Evolutionary conservation across 2,329 filamentous ascomycete species (phyloP).

Genomic region (Clarireedia hainanense): DNA sequence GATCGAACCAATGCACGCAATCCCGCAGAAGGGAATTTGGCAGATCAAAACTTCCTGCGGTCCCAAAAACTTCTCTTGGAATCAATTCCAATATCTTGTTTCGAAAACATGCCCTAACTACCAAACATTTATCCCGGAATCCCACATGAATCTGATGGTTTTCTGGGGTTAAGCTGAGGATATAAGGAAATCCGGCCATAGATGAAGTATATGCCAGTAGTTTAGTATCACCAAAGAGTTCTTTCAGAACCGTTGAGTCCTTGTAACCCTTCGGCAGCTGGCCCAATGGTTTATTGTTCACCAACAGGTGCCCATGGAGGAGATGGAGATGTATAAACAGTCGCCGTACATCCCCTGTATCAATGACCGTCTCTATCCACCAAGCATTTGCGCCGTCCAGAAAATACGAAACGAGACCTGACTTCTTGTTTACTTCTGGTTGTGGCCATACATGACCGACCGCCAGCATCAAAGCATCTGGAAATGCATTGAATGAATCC

Average conservation of each 20-base stretch:
- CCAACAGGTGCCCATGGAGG: conserved; percentile 39
- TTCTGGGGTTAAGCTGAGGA: conserved; percentile 28
- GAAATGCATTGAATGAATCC: conserved; percentile 28
- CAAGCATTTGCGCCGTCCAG: conserved; percentile 22
- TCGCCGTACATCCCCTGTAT: conserved; percentile 24
- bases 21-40: conserved; percentile 41
- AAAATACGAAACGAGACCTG: conserved; percentile 22
- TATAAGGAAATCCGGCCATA: conserved; percentile 45
- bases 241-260: conserved; percentile 34
- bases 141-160: conserved; percentile 48
- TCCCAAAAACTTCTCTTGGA: conserved; percentile 28
- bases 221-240: conserved; percentile 46
- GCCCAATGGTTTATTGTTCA: conserved; percentile 41
- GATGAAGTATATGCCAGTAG: conserved; percentile 45
- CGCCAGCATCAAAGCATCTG: conserved; percentile 27
- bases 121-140: conserved; percentile 31
- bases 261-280: conserved; percentile 46
- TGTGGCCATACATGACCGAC: conserved; percentile 38
- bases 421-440: conserved; percentile 16
- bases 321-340: conserved; percentile 34
- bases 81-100: conserved; percentile 30
- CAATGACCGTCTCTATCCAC: conserved; percentile 30
- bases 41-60: conserved; percentile 35
- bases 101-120: conserved; percentile 36
- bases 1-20: conserved; percentile 52